Evolutionary conservation across 2,329 filamentous ascomycete species (phyloP).

Genomic region (Clonostachys rhizophaga): DNA sequence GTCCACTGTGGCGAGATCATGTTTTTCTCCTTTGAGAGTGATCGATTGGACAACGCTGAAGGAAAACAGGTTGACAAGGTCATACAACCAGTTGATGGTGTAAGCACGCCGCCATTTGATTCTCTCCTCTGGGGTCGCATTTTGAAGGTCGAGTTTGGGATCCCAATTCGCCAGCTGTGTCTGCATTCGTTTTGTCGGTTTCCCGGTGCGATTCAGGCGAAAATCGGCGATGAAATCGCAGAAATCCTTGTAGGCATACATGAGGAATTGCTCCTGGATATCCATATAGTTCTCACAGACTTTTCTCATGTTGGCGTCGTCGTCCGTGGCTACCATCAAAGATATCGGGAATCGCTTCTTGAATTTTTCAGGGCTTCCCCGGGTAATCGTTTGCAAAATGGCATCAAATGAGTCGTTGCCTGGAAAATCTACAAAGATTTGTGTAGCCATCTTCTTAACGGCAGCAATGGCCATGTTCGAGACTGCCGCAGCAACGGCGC

Average conservation of each 20-base stretch:
- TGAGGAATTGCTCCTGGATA: constrained; percentile 35
- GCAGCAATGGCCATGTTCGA: constrained; percentile 34
- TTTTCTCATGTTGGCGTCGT: too few relatives aligned
- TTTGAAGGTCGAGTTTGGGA: constrained; percentile 28
- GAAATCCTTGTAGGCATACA: constrained; percentile 34
- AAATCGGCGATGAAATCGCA: constrained; percentile 39
- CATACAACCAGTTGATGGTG: constrained; percentile 47
- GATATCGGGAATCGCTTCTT: not conserved
- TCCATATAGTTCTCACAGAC: not conserved
- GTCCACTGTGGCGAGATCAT: constrained; percentile 32
- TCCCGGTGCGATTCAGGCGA: constrained; percentile 34
- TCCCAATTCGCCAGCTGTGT: constrained; percentile 31
- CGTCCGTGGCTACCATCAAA: not conserved
- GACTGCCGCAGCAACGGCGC: constrained; percentile 33
- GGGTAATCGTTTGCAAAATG: constrained; percentile 28
- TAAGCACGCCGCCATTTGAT: constrained; percentile 40
- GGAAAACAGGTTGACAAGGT: constrained; percentile 8
- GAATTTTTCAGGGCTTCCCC: not conserved
- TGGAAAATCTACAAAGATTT: constrained; percentile 39
- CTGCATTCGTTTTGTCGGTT: constrained; percentile 38
- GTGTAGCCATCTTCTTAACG: constrained; percentile 26
- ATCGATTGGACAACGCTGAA: constrained; percentile 38
- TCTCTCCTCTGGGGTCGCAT: constrained; percentile 27
- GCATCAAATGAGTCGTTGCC: constrained; percentile 35
- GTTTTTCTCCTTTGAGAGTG: constrained; percentile 11